Evolutionary conservation across 2,329 filamentous ascomycete genomes (phyloP), one percentile per base, ranked within the genome.

Genomic region (Hypoxylon sp.): DNA sequence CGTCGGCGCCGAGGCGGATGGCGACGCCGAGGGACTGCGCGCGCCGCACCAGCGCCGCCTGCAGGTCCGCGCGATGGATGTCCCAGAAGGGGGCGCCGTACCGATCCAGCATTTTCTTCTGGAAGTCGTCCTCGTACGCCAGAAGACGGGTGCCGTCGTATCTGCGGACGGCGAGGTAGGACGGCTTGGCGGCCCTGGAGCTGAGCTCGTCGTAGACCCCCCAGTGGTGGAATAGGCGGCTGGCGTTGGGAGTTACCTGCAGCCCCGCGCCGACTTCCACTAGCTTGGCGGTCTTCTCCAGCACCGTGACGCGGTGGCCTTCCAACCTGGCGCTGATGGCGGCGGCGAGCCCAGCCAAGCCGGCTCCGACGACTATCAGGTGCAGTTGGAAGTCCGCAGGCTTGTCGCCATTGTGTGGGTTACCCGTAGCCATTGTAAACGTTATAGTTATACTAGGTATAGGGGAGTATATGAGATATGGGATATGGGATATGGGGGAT

Each of bases 61-160:
- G 68, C 17, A 70, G 49, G 43, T 68, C 66, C 20, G 62, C 81
- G 20, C 83, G 78, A 71, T 85, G 82, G n/a, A 84, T 74, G 54
- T 83, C 80, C 67, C 80, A 79, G 63, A 82, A 81, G 0, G 81
- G 81, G 24, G 66, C 64, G 6, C 49, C 59, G 13, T 67, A 68
- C 20, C 55, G 52, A 15, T 67, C 50, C 4, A 63, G 52, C 37
- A 70, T 65, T 32, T 65, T 64, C 48, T 67, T 54, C 20, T 68
- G 66, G 34, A 62, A 67, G 24, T 51, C 15, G n/a, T 64, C 62
- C 20, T 70, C 66, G 19, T 51, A 59, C 6, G 61, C 57, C n/a
- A 68, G 49, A 3, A 69, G 39, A 6, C 48, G 62, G 10, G 59
- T 65, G 5, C 62, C 67, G 20, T 67, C 64, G 28, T 68, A 70